phyloP scores from a whole-genome alignment of 2,329 filamentous ascomycete genomes.

The Rutstroemia sp. region DNA sequence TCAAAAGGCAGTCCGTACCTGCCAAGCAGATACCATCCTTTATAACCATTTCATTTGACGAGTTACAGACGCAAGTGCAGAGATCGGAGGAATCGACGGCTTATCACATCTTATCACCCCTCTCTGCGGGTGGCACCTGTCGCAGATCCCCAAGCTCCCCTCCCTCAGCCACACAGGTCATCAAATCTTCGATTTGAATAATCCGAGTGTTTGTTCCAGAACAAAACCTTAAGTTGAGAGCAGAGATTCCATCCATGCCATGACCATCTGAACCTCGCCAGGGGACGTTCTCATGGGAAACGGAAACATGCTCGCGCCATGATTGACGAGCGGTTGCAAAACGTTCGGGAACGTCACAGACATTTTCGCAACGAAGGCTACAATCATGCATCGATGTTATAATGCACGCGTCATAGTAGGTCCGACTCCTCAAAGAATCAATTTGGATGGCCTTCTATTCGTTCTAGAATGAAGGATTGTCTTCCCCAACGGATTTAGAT shows the following conservation, averaged over 20 bases:
- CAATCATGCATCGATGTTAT: conserved; percentile 1
- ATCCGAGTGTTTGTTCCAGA: not conserved
- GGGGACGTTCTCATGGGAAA: not conserved
- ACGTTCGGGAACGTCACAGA: not conserved
- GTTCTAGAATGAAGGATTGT: too few species aligned
- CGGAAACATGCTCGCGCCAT: not conserved
- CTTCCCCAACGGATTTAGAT: not conserved
- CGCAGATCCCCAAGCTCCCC: not conserved
- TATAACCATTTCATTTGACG: not conserved
- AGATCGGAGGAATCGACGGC: conserved; percentile 1
- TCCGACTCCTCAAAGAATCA: not conserved
- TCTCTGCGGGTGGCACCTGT: not conserved
- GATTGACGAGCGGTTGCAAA: not conserved
- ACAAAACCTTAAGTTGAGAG: not conserved
- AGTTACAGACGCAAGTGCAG: not conserved
- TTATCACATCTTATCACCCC: not conserved
- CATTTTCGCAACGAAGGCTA: not conserved
- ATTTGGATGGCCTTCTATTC: too few species aligned
- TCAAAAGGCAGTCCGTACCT: conserved; percentile 1
- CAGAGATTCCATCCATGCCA: not conserved
- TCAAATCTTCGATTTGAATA: not conserved
- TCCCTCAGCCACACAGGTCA: not conserved
- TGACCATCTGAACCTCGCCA: not conserved
- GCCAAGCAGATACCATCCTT: not conserved
- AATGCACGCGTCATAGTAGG: conserved; percentile 2